These are phyloP conservation scores for Tetracladium maxilliforme DNA, from an alignment of 2,329 filamentous ascomycete genomes.

Conservation along the genomic window DNA sequence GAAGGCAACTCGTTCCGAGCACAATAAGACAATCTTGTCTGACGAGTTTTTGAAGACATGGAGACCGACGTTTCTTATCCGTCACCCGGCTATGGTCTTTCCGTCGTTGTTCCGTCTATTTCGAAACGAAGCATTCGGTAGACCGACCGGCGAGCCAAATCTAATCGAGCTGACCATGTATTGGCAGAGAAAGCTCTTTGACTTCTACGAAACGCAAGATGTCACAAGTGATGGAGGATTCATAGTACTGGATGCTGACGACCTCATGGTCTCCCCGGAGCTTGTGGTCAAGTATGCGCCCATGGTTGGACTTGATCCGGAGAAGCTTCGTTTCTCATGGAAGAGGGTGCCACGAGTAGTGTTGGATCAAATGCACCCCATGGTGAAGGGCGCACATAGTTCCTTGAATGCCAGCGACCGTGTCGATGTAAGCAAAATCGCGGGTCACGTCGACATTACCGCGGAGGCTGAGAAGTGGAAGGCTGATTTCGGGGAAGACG, in stretches of 20 bases:
- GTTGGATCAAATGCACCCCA: too few species aligned
- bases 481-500: conserved; percentile 10
- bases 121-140: conserved; percentile 1
- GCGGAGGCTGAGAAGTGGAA: conserved; percentile 18
- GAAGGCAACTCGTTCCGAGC: too few species aligned
- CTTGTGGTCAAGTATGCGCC: conserved; percentile 12
- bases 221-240: conserved; percentile 9
- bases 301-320: conserved; percentile 15
- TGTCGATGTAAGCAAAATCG: conserved; percentile 6
- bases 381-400: conserved; percentile 3
- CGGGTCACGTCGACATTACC: conserved; percentile 15
- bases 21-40: conserved; percentile 16
- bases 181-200: conserved; percentile 17
- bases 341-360: conserved; percentile 2
- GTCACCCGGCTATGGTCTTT: conserved; percentile 21
- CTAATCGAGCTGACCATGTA: conserved; percentile 11
- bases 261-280: conserved; percentile 17
- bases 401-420: conserved; percentile 2
- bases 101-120: conserved; percentile 19
- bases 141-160: neutral
- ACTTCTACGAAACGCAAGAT: conserved; percentile 14
- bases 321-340: conserved; percentile 17
- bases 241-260: conserved; percentile 19
- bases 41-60: conserved; percentile 18
- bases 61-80: conserved; percentile 18